These are phyloP conservation scores for Aspergillus biplanus DNA, from an alignment of 495 filamentous ascomycete species.

Conservation along the genomic window DNA sequence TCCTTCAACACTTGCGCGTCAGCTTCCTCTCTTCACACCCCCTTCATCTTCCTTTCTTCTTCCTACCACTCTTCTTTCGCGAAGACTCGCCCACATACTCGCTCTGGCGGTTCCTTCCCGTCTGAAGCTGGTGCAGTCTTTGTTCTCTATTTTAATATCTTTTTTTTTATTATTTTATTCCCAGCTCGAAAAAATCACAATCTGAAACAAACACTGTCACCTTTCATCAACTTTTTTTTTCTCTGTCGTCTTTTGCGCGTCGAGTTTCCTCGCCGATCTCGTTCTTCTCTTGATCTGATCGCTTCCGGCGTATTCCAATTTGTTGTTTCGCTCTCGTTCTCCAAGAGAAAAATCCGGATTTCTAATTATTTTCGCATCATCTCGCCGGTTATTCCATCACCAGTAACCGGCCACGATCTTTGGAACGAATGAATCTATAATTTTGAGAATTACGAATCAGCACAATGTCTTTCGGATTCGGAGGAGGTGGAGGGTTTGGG, in stretches of 20 bases:
- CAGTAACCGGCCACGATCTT: conserved; percentile 8
- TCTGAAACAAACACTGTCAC: conserved; percentile 23
- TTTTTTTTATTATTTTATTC: conserved; percentile 11
- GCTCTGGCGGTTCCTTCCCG: conserved; percentile 23
- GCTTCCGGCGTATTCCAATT: conserved; percentile 16
- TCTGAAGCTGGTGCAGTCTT: conserved; percentile 25
- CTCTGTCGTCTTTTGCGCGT: conserved; percentile 18
- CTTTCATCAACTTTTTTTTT: conserved; percentile 11
- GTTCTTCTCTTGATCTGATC: not conserved
- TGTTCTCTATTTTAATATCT: conserved; percentile 6
- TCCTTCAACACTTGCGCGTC: conserved; percentile 26
- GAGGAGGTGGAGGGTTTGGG: conserved; percentile 58
- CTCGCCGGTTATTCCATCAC: conserved; percentile 7
- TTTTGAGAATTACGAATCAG: conserved; percentile 32
- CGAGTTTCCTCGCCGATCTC: conserved; percentile 14
- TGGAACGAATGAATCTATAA: conserved; percentile 43
- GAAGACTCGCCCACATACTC: conserved; percentile 20
- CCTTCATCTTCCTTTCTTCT: conserved; percentile 24
- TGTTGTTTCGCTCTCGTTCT: conserved; percentile 5
- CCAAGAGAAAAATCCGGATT: not conserved
- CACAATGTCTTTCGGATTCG: conserved; percentile 49
- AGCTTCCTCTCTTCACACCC: conserved; percentile 32
- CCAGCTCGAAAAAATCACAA: not conserved
- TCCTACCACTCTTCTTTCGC: conserved; percentile 24
- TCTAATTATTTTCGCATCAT: conserved; percentile 8